These are phyloP conservation scores for Penicillium steckii DNA, from an alignment of 495 filamentous ascomycete genomes.

Conservation along the genomic window DNA sequence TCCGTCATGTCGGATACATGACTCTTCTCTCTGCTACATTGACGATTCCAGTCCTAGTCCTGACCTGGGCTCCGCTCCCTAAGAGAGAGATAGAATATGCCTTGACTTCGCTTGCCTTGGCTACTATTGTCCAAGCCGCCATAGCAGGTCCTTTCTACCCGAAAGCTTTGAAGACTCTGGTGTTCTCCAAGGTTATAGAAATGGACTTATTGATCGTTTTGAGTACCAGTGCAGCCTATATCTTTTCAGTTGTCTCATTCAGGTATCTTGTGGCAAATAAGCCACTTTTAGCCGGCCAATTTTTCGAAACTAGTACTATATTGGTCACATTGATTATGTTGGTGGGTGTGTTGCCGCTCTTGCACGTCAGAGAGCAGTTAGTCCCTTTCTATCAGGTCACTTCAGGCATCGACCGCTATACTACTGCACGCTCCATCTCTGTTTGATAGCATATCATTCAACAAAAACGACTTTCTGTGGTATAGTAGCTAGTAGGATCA, in stretches of 20 bases:
- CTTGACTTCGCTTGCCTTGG: constrained; percentile 58
- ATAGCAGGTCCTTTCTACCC: constrained; percentile 69
- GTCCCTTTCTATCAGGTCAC: constrained; percentile 61
- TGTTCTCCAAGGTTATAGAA: constrained; percentile 66
- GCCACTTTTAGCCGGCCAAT: constrained; percentile 56
- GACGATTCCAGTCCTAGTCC: constrained; percentile 72
- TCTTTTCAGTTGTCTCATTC: constrained; percentile 72
- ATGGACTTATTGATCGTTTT: constrained; percentile 77
- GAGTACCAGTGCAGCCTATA: constrained; percentile 70
- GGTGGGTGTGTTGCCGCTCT: constrained; percentile 64
- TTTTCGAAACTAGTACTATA: constrained; percentile 80
- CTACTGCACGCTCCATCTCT: too few species aligned
- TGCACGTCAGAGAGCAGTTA: constrained; percentile 64
- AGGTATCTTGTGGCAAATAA: constrained; percentile 44
- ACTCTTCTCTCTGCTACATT: constrained; percentile 57
- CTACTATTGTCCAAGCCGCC: constrained; percentile 64
- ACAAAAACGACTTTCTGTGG: too few species aligned
- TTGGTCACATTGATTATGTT: constrained; percentile 75
- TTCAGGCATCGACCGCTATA: constrained; percentile 46
- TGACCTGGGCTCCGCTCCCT: constrained; percentile 65
- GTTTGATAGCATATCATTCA: too few species aligned
- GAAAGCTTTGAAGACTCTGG: constrained; percentile 58
- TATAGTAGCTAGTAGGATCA: too few species aligned
- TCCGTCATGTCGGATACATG: constrained; percentile 56
- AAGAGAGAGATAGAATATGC: constrained; percentile 45